Conservation (phyloP, 768 basidiomycete species). For the Collybia mongolica region DNA sequence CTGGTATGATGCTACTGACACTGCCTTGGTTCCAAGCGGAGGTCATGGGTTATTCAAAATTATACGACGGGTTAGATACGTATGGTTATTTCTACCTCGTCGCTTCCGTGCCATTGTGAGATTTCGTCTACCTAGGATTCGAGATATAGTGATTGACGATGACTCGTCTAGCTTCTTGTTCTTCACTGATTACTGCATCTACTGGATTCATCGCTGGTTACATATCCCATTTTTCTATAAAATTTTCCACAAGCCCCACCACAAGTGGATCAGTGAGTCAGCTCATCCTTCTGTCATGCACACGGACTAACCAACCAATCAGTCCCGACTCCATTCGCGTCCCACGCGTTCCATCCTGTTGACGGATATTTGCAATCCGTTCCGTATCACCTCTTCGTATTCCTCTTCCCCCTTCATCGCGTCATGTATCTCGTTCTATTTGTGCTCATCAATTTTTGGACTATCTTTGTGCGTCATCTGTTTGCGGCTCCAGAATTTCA, state of each 20-base stretch:
- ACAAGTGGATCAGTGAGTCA: slow-evolving; percentile 93
- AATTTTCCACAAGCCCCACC: slow-evolving; percentile 93
- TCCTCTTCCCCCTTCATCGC: slow-evolving; percentile 89
- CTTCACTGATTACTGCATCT: slow-evolving; percentile 92
- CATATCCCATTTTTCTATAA: slow-evolving; percentile 90
- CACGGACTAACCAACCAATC: slow-evolving; percentile 9
- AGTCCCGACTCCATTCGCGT: slow-evolving; percentile 98
- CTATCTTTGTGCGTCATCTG: slow-evolving; percentile 70
- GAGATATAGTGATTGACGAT: background rate
- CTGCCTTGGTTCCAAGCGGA: slow-evolving; percentile 95
- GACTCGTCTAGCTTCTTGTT: slow-evolving; percentile 57
- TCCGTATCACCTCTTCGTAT: slow-evolving; percentile 92
- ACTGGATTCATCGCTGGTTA: slow-evolving; percentile 93
- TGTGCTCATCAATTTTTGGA: slow-evolving; percentile 92
- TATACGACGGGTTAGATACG: slow-evolving; percentile 78
- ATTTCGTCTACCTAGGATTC: slow-evolving; percentile 7
- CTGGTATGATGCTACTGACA: slow-evolving; percentile 78
- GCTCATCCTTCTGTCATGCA: background rate
- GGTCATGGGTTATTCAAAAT: slow-evolving; percentile 75
- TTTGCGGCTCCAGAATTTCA: background rate
- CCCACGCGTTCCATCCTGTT: slow-evolving; percentile 95
- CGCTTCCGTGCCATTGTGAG: slow-evolving; percentile 69
- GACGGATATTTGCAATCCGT: slow-evolving; percentile 94
- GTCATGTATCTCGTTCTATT: slow-evolving; percentile 82
- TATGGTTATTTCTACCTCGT: slow-evolving; percentile 77